phyloP scores from a whole-genome alignment of 148 eudicot species.

The Spergularia marina region DNA sequence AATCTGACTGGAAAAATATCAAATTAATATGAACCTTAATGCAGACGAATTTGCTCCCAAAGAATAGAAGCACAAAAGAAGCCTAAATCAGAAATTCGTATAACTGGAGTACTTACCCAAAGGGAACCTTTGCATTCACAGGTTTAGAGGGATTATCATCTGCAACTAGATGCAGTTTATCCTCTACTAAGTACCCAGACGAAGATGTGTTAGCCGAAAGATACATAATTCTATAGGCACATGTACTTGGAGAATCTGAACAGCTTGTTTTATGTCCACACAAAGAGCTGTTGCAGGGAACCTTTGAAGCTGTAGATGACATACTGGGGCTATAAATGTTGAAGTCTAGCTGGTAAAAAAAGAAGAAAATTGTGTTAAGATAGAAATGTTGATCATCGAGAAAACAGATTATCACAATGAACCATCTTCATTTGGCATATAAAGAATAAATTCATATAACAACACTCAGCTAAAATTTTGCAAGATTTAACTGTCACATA shows the following conservation, averaged over 20 bases:
- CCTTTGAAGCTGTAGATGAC: conserved; percentile 59
- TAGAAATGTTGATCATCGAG: neutral
- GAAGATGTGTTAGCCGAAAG: conserved; percentile 80
- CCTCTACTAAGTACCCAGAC: conserved; percentile 74
- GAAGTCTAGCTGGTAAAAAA: conserved; percentile 39
- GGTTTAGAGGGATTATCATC: conserved; percentile 49
- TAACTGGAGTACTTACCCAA: conserved; percentile 60
- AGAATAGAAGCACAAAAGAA: neutral
- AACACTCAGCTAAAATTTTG: neutral
- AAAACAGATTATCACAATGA: neutral
- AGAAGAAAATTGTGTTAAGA: neutral
- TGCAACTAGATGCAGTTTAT: conserved; percentile 67
- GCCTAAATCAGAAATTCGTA: neutral
- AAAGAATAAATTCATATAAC: neutral
- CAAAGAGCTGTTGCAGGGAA: conserved; percentile 68
- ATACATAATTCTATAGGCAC: conserved; percentile 66
- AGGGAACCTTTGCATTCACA: conserved; percentile 58
- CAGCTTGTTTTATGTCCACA: conserved; percentile 56
- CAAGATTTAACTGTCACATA: neutral
- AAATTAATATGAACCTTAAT: neutral
- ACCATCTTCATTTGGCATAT: neutral
- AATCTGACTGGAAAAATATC: neutral
- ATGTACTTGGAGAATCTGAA: conserved; percentile 34
- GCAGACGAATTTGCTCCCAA: neutral
- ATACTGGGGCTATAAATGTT: conserved; percentile 76